phyloP scores from a whole-genome alignment of 2,329 filamentous ascomycete species.

The Fusarium mangiferae region DNA sequence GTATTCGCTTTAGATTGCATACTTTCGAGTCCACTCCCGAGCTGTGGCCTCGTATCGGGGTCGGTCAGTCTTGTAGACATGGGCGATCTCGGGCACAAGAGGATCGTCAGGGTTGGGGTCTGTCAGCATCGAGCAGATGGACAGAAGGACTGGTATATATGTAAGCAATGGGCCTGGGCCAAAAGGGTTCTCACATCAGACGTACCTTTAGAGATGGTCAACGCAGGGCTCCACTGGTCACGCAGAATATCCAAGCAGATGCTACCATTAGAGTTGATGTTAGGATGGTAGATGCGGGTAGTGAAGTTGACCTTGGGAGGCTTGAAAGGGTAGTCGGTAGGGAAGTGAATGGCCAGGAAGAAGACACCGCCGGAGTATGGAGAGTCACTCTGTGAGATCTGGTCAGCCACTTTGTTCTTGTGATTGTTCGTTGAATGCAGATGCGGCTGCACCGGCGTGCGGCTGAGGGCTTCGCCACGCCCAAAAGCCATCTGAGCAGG shows the following conservation, averaged over 20 bases:
- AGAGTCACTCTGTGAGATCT: conserved; percentile 78
- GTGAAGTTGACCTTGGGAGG: conserved; percentile 99
- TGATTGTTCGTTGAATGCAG: conserved; percentile 12
- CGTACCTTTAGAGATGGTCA: conserved; percentile 97
- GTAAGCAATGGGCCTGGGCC: conserved; percentile 11
- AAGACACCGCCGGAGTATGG: conserved; percentile 99
- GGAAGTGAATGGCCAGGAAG: conserved; percentile 99
- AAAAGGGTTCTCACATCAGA: conserved; percentile 31
- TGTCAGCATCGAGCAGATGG: conserved; percentile 99
- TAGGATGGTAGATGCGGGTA: conserved; percentile 99
- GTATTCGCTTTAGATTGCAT: conserved; percentile 77
- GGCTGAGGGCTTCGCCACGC: conserved; percentile 32
- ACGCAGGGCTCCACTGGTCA: conserved; percentile 98
- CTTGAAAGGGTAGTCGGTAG: conserved; percentile 99
- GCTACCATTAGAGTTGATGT: conserved; percentile 99
- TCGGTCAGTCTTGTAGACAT: conserved; percentile 99
- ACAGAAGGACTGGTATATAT: conserved; percentile 80
- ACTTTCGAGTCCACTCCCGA: conserved; percentile 98
- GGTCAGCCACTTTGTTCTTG: conserved; percentile 44
- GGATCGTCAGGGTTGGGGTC: conserved; percentile 99
- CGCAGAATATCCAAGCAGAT: conserved; percentile 98
- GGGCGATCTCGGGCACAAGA: conserved; percentile 97
- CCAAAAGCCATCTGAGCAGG: conserved; percentile 10
- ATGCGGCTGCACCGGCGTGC: conserved; percentile 16
- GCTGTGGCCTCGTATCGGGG: conserved; percentile 96